Evolutionary conservation across 2,329 filamentous ascomycete species (phyloP).

Genomic region (Diaporthe citri): DNA sequence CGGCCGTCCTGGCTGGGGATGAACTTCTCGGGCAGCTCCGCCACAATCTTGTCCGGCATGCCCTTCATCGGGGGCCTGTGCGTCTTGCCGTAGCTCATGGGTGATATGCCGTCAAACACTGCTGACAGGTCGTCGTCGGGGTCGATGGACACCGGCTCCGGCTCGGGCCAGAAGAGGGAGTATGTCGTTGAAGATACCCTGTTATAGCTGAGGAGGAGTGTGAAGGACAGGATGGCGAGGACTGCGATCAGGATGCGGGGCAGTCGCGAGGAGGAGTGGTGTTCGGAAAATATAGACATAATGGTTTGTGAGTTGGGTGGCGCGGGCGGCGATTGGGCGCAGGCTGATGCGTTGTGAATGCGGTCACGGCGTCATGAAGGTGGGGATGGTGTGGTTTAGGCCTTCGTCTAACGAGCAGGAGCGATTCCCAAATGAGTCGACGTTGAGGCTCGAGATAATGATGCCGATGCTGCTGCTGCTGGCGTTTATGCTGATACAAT

Average conservation of each 20-base stretch:
- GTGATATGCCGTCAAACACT: constrained; percentile 35
- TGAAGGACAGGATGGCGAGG: constrained; percentile 49
- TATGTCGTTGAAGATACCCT: constrained; percentile 48
- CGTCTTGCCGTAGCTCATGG: constrained; percentile 57
- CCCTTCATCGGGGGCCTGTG: constrained; percentile 54
- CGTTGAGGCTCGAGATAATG: background rate
- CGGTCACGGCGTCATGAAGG: constrained; percentile 1
- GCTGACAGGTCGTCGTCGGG: constrained; percentile 25
- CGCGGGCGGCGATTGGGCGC: background rate
- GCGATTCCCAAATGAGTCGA: background rate
- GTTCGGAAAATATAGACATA: constrained; percentile 23
- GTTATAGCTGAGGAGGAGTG: constrained; percentile 51
- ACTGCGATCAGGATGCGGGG: constrained; percentile 49
- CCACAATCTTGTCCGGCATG: constrained; percentile 45
- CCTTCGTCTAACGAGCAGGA: background rate
- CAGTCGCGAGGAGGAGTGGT: constrained; percentile 41
- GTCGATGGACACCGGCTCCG: constrained; percentile 4
- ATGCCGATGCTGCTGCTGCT: background rate
- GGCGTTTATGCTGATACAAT: background rate
- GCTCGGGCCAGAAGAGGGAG: constrained; percentile 31
- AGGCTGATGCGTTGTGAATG: background rate
- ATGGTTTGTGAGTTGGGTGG: background rate
- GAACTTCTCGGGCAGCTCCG: constrained; percentile 48
- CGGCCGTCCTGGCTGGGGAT: constrained; percentile 44
- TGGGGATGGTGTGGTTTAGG: background rate